Conservation (phyloP, 2,329 filamentous ascomycete genomes). For the Xylariomycetidae sp. region DNA sequence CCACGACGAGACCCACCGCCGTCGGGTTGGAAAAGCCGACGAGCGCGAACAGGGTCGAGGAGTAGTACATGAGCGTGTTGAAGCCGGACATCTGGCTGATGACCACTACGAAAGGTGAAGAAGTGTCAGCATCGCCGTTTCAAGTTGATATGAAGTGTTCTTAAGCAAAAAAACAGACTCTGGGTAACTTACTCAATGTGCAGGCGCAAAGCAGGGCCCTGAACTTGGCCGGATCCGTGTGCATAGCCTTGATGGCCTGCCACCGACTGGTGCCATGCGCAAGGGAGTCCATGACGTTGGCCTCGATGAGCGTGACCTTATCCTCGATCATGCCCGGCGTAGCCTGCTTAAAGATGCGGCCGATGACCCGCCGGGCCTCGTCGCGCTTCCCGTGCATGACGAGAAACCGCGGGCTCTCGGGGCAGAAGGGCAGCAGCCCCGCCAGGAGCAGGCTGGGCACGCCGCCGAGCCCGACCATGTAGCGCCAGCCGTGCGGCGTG, state of each 20-base stretch:
- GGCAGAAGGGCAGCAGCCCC: slow-evolving; percentile 39
- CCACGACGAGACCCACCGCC: slow-evolving; percentile 36
- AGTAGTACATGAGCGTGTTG: slow-evolving; percentile 18
- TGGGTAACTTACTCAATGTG: too few relatives aligned
- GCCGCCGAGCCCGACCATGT: slow-evolving; percentile 44
- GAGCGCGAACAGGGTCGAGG: slow-evolving; percentile 20
- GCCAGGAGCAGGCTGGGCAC: slow-evolving; percentile 41
- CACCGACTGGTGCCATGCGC: slow-evolving; percentile 29
- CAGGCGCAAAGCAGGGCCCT: slow-evolving; percentile 40
- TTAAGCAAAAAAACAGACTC: too few relatives aligned
- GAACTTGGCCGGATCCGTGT: slow-evolving; percentile 32
- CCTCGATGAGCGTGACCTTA: slow-evolving; percentile 38
- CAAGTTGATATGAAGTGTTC: too few relatives aligned
- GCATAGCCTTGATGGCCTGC: slow-evolving; percentile 37
- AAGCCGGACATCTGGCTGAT: slow-evolving; percentile 32
- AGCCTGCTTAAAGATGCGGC: slow-evolving; percentile 35
- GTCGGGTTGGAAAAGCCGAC: slow-evolving; percentile 41
- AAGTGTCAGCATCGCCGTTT: too few relatives aligned
- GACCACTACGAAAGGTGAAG: too few relatives aligned
- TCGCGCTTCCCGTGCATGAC: slow-evolving; percentile 36
- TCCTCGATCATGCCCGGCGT: slow-evolving; percentile 37
- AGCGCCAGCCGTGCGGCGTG: slow-evolving; percentile 42
- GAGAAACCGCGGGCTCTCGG: slow-evolving; percentile 44
- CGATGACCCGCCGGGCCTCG: slow-evolving; percentile 33
- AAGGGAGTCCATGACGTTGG: slow-evolving; percentile 27